phyloP scores from a whole-genome alignment of 208 protist genomes.

The Leishmania tropica region DNA sequence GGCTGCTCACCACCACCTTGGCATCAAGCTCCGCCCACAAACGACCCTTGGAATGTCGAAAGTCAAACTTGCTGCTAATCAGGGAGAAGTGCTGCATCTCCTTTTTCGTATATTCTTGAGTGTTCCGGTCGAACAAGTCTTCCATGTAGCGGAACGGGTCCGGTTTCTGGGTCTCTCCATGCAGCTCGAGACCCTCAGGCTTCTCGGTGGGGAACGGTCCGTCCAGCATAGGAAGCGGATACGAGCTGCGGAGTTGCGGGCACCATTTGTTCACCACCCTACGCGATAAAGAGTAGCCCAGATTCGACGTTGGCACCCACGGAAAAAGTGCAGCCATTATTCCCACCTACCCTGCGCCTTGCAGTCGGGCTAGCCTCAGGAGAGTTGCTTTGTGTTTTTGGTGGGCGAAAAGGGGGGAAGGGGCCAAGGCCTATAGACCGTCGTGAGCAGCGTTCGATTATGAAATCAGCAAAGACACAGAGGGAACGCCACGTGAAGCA shows the following conservation, averaged over 20 bases:
- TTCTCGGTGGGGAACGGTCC: conserved; percentile 75
- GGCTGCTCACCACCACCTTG: conserved; percentile 84
- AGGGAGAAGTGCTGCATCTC: conserved; percentile 76
- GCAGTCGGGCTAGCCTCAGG: background rate
- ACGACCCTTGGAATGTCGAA: conserved; percentile 82
- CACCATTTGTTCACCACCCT: conserved; percentile 65
- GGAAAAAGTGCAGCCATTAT: conserved; percentile 83
- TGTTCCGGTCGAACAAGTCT: conserved; percentile 84
- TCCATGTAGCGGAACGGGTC: conserved; percentile 92
- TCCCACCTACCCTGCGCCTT: background rate
- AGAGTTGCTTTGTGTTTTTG: background rate
- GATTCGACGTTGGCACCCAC: conserved; percentile 80
- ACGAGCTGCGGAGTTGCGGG: conserved; percentile 71
- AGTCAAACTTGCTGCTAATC: conserved; percentile 82
- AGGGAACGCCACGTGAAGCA: background rate
- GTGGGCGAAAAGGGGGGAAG: background rate
- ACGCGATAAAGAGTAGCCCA: conserved; percentile 50
- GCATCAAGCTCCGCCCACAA: conserved; percentile 87
- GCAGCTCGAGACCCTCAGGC: conserved; percentile 48
- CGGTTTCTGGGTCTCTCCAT: conserved; percentile 48
- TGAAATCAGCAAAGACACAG: background rate
- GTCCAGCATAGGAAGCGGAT: conserved; percentile 77
- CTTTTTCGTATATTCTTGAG: conserved; percentile 63
- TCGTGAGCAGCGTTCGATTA: background rate
- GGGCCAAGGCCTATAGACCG: background rate